These are phyloP conservation scores for Calonectria hongkongensis DNA, from an alignment of 2,329 filamentous ascomycete species.

Conservation along the genomic window DNA sequence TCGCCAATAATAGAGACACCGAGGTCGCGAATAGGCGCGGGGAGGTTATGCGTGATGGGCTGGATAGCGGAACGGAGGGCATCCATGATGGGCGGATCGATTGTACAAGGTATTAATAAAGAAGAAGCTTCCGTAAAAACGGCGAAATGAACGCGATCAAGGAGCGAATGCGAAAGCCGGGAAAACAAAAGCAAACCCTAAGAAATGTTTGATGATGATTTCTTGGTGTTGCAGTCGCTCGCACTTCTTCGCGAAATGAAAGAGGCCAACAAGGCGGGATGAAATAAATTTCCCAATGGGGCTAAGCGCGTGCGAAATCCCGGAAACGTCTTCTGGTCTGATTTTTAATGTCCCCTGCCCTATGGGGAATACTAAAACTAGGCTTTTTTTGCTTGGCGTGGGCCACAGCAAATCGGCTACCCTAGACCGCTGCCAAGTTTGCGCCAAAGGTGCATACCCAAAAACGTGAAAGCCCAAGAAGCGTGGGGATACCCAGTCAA, in stretches of 20 bases:
- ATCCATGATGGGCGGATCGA: conserved; percentile 71
- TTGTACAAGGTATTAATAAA: conserved; percentile 13
- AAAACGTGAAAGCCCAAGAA: conserved; percentile 11
- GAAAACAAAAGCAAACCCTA: conserved; percentile 26
- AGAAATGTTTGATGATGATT: conserved; percentile 30
- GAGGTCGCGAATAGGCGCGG: conserved; percentile 82
- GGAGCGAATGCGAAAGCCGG: conserved; percentile 47
- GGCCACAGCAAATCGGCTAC: not conserved
- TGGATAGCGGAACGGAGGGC: conserved; percentile 76
- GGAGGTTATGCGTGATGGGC: conserved; percentile 84
- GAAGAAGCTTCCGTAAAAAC: not conserved
- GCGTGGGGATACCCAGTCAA: conserved; percentile 9
- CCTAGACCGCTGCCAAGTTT: conserved; percentile 11
- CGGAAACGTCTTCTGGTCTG: conserved; percentile 29
- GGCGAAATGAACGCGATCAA: conserved; percentile 23
- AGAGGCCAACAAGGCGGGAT: conserved; percentile 50
- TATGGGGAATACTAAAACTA: conserved; percentile 11
- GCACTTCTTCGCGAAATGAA: conserved; percentile 36
- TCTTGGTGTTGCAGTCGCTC: conserved; percentile 24
- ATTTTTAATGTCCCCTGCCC: conserved; percentile 31
- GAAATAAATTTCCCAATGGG: conserved; percentile 28
- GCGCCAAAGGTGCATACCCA: not conserved
- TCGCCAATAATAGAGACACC: conserved; percentile 87
- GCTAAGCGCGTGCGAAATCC: conserved; percentile 15
- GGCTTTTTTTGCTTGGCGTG: conserved; percentile 4